A percentile compares a stretch with the other conserved stretches of the same genome.
Conservation (phyloP, 2,329 filamentous ascomycete species). For the Penicillium thymicola region DNA sequence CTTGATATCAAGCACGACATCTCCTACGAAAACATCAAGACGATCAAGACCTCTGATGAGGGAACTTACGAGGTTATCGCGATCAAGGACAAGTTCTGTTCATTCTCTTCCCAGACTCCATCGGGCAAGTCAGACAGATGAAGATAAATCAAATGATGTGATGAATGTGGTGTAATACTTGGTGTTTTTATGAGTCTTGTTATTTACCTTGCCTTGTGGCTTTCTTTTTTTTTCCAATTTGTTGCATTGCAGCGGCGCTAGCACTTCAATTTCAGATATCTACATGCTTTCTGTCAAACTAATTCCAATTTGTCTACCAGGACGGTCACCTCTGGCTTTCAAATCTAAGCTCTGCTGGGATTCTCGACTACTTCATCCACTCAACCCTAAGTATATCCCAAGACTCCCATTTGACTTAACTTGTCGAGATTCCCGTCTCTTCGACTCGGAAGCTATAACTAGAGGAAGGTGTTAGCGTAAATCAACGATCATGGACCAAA, state of each 20-base stretch:
- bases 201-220: not conserved
- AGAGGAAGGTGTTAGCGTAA: too few relatives aligned
- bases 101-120: constrained; percentile 71
- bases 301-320: constrained; percentile 1
- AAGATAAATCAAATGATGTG: constrained; percentile 18
- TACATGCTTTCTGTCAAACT: constrained; percentile 10
- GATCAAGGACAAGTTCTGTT: constrained; percentile 90
- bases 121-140: constrained; percentile 45
- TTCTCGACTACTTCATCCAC: too few relatives aligned
- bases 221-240: not conserved
- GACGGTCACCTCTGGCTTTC: too few relatives aligned
- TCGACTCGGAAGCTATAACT: too few relatives aligned
- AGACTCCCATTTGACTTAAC: too few relatives aligned
- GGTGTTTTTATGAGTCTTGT: constrained; percentile 12
- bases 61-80: constrained; percentile 96
- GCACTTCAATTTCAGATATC: constrained; percentile 14
- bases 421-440: too few relatives aligned
- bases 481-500: too few relatives aligned
- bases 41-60: constrained; percentile 82
- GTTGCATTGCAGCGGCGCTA: constrained; percentile 36
- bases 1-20: constrained; percentile 88
- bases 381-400: too few relatives aligned
- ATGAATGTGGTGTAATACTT: constrained; percentile 15
- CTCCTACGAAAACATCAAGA: constrained; percentile 76
- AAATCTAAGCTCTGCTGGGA: too few relatives aligned